Conservation (phyloP, 1,139 yeast species). For the Diutina sp. region DNA sequence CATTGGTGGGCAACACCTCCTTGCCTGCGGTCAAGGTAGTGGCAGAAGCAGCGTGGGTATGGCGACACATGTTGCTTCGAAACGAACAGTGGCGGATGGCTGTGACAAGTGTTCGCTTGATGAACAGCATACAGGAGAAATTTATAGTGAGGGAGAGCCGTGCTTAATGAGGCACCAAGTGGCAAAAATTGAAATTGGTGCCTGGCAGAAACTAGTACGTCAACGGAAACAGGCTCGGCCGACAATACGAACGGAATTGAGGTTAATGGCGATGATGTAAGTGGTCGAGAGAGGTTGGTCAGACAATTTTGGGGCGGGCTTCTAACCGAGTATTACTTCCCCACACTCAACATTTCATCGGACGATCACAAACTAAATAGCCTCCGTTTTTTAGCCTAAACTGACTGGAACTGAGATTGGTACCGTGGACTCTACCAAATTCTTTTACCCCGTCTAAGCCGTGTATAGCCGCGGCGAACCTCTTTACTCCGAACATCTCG, state of each 20-base stretch:
- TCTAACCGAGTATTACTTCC: neutral
- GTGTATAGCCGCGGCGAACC: neutral
- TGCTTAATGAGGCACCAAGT: neutral
- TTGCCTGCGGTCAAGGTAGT: slow-evolving; percentile 15
- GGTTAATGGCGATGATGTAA: neutral
- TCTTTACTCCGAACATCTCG: neutral
- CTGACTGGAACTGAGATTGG: neutral
- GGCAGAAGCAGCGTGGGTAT: neutral
- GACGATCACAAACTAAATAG: neutral
- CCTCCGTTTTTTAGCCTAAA: no score
- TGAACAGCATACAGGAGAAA: neutral
- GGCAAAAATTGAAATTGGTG: neutral
- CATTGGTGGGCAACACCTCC: slow-evolving; percentile 61
- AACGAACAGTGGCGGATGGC: neutral
- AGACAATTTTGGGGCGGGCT: neutral
- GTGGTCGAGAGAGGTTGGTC: neutral
- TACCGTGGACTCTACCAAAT: neutral
- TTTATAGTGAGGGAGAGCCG: neutral
- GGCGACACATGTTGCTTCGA: slow-evolving; percentile 2
- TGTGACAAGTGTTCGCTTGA: neutral
- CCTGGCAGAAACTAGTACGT: neutral
- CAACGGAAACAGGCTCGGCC: neutral
- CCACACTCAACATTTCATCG: neutral
- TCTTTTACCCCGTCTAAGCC: neutral
- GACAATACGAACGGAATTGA: neutral